Evolutionary conservation across 345 rosid genomes (phyloP).

Genomic region (Eucalyptus globulus): DNA sequence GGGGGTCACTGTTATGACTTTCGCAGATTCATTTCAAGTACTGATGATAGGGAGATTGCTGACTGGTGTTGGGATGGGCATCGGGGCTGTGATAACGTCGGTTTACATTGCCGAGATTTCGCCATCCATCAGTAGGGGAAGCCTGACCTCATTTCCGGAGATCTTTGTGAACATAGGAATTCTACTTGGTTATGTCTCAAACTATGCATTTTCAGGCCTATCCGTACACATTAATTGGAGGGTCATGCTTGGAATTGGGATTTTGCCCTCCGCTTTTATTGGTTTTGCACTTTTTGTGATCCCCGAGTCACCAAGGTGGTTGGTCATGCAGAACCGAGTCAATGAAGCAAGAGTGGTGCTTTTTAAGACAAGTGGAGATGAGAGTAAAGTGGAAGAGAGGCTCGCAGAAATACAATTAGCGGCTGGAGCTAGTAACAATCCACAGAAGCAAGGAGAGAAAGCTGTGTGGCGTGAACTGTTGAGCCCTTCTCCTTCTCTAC

Average conservation of each 20-base stretch:
- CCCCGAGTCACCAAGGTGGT: slow-evolving; percentile 92
- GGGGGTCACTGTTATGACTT: slow-evolving; percentile 66
- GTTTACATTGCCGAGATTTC: slow-evolving; percentile 86
- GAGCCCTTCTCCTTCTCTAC: slow-evolving; percentile 53
- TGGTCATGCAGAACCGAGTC: slow-evolving; percentile 72
- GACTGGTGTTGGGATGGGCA: slow-evolving; percentile 73
- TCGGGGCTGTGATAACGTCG: slow-evolving; percentile 73
- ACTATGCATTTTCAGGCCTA: slow-evolving; percentile 65
- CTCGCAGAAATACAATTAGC: slow-evolving; percentile 61
- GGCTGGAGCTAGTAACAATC: slow-evolving; percentile 27
- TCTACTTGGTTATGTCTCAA: slow-evolving; percentile 83
- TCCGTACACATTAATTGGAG: slow-evolving; percentile 70
- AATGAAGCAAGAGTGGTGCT: slow-evolving; percentile 68
- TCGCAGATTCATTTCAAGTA: slow-evolving; percentile 56
- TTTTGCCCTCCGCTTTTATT: slow-evolving; percentile 60
- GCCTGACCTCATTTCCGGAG: slow-evolving; percentile 80
- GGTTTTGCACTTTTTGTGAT: slow-evolving; percentile 64
- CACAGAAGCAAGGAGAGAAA: slow-evolving; percentile 34
- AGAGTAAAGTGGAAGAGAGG: slow-evolving; percentile 60
- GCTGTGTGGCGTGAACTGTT: slow-evolving; percentile 65
- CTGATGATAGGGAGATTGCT: slow-evolving; percentile 67
- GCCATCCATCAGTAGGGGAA: slow-evolving; percentile 56
- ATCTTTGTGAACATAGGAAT: slow-evolving; percentile 72
- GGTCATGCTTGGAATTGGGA: slow-evolving; percentile 83
- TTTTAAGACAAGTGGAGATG: slow-evolving; percentile 49